Base-by-base conservation (phyloP, 768 basidiomycete species). In the Termitomyces sp. region DNA sequence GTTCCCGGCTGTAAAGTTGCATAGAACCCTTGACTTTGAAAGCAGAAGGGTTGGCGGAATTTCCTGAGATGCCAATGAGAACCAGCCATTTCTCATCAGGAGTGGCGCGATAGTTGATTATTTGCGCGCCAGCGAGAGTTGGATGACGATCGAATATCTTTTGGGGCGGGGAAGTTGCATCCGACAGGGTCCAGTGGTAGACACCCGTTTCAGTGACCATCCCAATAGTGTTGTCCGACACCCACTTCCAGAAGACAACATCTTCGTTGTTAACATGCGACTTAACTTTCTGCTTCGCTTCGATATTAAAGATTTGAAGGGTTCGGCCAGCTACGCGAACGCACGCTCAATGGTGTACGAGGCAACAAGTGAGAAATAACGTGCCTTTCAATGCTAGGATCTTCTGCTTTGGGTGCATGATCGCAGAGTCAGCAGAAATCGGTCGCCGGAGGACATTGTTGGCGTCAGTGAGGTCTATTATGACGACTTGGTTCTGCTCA, bases 21-120 rank as follows among this genome's bases (percentile, higher is more conserved):
- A 99, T 97, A 7, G 92, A 83, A 29, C 97, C 97, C 77, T 98
- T 98, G 73, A 98, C 92, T 77, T 96, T 97, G 87, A 99, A 99
- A 0, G 92, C 94, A 27, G 87, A 90, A 8, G 95, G 95, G 72
- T 96, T 96, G 48, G 89, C 89, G 2, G 90, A 77, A 73, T 95
- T 95, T 43, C 90, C 90, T 0, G 94, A 87, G 63, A 98, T 99
- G 48, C 97, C 97, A 61, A 98, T 83, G 54, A 99, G 82, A 32
- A 98, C 95, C 45, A 97, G 82, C 97, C 97, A 99, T 68, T 97
- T 95, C 69, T 96, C 96, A 63, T 98, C 97, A 10, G 85, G 71
- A 2, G 94, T 91, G 34, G 87, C 81, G 48, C 96, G 91, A 74
- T 99, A 98, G 77, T 98, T 98, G 79, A 98, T 99, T 58, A 99